Evolutionary conservation across 192 early-diverging fungal species (phyloP).

Genomic region (Umbelopsis sp.): DNA sequence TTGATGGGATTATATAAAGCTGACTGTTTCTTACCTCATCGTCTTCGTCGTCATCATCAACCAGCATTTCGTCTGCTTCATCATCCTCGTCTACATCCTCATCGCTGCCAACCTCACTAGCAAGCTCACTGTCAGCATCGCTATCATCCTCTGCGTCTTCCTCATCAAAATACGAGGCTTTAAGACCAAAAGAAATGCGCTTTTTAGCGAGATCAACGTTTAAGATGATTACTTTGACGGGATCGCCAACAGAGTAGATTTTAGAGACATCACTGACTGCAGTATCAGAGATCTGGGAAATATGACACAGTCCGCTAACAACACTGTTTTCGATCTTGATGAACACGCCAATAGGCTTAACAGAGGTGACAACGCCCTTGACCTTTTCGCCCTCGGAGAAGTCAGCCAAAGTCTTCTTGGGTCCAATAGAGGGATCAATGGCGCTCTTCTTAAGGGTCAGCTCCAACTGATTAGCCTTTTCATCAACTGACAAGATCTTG

Average conservation of each 20-base stretch:
- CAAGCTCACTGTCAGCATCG: slow-evolving; percentile 4
- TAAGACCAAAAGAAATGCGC: slow-evolving; percentile 76
- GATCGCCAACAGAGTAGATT: slow-evolving; percentile 83
- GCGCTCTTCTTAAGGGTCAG: slow-evolving; percentile 71
- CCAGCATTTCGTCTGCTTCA: slow-evolving; percentile 34
- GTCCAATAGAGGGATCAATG: slow-evolving; percentile 34
- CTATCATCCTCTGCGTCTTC: slow-evolving; percentile 40
- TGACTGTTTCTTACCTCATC: no score
- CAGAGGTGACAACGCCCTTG: slow-evolving; percentile 73
- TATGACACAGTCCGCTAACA: slow-evolving; percentile 85
- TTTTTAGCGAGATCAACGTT: slow-evolving; percentile 72
- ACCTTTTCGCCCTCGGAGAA: slow-evolving; percentile 75
- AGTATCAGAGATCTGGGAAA: slow-evolving; percentile 82
- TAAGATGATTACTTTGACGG: slow-evolving; percentile 80
- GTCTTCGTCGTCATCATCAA: slow-evolving; percentile 27
- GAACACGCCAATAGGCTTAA: slow-evolving; percentile 81
- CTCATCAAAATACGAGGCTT: slow-evolving; percentile 80
- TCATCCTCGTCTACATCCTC: slow-evolving; percentile 42
- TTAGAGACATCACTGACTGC: slow-evolving; percentile 68
- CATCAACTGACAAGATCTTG: slow-evolving; percentile 64
- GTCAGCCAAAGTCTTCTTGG: slow-evolving; percentile 57
- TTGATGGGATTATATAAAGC: background rate
- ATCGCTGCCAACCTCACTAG: slow-evolving; percentile 36
- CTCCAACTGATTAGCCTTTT: slow-evolving; percentile 62
- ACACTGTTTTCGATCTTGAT: slow-evolving; percentile 77